Evolutionary conservation across 2,329 filamentous ascomycete genomes (phyloP), one percentile per base, ranked within the genome.

Genomic region (Bretziella fagacearum): DNA sequence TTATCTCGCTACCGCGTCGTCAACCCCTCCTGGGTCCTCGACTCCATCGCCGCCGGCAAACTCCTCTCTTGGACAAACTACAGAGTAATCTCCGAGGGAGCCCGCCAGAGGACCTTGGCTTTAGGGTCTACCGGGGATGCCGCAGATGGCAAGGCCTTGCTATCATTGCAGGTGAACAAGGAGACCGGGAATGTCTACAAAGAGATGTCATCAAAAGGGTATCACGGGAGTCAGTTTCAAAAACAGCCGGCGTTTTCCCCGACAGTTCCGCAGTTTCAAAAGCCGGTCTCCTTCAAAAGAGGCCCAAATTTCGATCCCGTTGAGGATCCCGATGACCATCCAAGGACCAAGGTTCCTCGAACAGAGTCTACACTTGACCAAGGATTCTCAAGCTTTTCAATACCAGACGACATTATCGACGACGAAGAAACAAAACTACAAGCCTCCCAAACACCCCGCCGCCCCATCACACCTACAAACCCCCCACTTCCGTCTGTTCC

Each of bases 21-120:
- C 44, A 94, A 91, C 61, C 91, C 91, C 1, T 79, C 84, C 17
- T 98, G 91, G 91, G 74, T 98, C 2, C 79, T 85, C 11, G 89
- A 98, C 55, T 95, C 87, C 52, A 75, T 96, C 39, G 69, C 75
- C 49, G 83, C 84, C 5, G 85, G 85, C 4, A 81, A 74, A 56
- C 63, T 95, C 37, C 66, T 96, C 23, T 81, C 89, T 0, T 98
- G 93, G 91, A 71, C 81, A 51, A 69, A 77, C 10, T 98, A 91
- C 58, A 76, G 84, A 25, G 77, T 95, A 1, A 66, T 95, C 3
- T 83, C 91, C 53, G 84, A 94, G 59, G 86, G 85, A 0, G 75
- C 79, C 0, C 74, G 77, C 7, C 91, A 98, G 62, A 85, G 83
- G 55, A 71, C 87, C 1, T 65, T 98, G 6, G 11, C n/a, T 20